Evolutionary conservation across 345 rosid species (phyloP).

Genomic region (Triadica sebifera): DNA sequence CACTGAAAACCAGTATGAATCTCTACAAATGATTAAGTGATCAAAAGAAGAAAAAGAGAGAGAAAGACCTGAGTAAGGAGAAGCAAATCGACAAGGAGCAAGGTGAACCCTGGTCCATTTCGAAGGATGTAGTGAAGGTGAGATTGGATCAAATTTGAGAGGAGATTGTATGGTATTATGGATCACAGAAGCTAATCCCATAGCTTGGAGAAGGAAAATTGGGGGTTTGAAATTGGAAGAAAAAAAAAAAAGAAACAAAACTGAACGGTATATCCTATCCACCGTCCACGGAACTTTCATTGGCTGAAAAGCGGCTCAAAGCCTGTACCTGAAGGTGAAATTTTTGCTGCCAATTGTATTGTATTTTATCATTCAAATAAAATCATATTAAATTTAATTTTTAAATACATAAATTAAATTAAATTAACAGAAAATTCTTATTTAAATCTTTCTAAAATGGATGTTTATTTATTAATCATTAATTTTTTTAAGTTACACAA

Average conservation of each 20-base stretch:
- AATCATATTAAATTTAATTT: too few relatives aligned
- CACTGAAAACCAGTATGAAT: background rate
- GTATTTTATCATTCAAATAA: too few relatives aligned
- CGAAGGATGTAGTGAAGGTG: slow-evolving; percentile 32
- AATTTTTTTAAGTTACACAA: too few relatives aligned
- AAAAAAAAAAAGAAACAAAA: background rate
- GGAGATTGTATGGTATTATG: slow-evolving; percentile 48
- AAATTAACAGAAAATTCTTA: too few relatives aligned
- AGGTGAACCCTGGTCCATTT: slow-evolving; percentile 36
- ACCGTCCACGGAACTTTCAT: too few relatives aligned
- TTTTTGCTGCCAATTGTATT: too few relatives aligned
- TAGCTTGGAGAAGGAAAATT: slow-evolving; percentile 10
- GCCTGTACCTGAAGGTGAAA: too few relatives aligned
- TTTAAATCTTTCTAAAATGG: too few relatives aligned
- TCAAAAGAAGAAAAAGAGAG: background rate
- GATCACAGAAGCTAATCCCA: slow-evolving; percentile 69
- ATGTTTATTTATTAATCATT: too few relatives aligned
- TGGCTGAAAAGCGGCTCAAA: too few relatives aligned
- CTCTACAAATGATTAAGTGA: background rate
- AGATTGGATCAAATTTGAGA: slow-evolving; percentile 38
- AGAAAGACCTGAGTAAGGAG: slow-evolving; percentile 35
- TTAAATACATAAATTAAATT: too few relatives aligned
- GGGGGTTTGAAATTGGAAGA: background rate
- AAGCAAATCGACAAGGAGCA: slow-evolving; percentile 13
- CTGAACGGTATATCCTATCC: background rate